Evolutionary conservation across 1,139 yeast genomes (phyloP), one percentile per base, ranked within the genome.

Genomic region (Pichia sp.): DNA sequence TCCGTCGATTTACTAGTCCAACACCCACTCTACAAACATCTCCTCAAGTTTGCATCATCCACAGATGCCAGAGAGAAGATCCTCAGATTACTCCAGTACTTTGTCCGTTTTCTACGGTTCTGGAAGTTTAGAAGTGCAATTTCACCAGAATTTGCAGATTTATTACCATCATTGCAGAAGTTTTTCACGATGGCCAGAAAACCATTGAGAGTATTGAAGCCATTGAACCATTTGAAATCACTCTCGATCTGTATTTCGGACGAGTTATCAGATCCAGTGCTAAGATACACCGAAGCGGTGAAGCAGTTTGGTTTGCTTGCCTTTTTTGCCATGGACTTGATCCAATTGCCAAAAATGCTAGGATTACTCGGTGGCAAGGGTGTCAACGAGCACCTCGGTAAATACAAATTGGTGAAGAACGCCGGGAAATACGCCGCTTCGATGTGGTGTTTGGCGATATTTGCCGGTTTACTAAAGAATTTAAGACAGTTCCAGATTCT

Each of bases 151-250:
- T 19, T 44, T 18, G 37, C n/a, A 2, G 5, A 6, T 2, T n/a
- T 49, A 5, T 36, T 49, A 22, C 50, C 47, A 15, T 70, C 72
- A 20, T 63, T 85, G 48, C 83, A 81, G 65, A 65, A 66, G 42
- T 81, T 83, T 54, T 73, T 84, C 34, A 81, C 88, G 17, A 71
- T 85, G 55, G 76, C 89, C 51, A 81, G 98, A 66, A 91, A 91
- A 71, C 83, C 91, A 19, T 71, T 91, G 75, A 78, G 98, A 60
- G 83, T 85, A 63, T 79, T 90, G 57, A 91, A 90, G 69, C 96
- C 96, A 1, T 69, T 91, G 61, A 77, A 76, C 61, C 91, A 86
- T 65, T 65, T 86, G 50, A 83, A 84, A 60, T 75, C 80, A 15
- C 90, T 94, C 8, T 75, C 88, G 4, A 76, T 77, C 55, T 77